Percentiles rank a stretch among this genome's conserved stretches.
These are phyloP conservation scores for Sporothrix phasma DNA, from an alignment of 2,329 filamentous ascomycete genomes.

Conservation along the genomic window DNA sequence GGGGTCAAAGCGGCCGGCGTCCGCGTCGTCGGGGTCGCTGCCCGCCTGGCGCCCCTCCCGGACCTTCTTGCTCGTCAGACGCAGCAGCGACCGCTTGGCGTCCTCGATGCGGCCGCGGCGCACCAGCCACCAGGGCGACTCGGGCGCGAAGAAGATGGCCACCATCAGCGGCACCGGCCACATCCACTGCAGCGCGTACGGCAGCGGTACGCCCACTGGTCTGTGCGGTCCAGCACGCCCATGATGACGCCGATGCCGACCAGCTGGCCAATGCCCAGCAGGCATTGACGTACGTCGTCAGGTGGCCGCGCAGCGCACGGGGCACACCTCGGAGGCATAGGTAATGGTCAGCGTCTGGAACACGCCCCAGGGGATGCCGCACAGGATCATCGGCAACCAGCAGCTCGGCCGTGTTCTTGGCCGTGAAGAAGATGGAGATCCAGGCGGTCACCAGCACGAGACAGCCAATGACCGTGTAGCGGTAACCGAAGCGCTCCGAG, in stretches of 20 bases:
- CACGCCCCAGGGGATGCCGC: slow-evolving; percentile 41
- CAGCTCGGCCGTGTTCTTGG: slow-evolving; percentile 47
- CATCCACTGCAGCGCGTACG: slow-evolving; percentile 65
- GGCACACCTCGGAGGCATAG: slow-evolving; percentile 64
- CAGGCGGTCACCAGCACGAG: slow-evolving; percentile 45
- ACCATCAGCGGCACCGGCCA: slow-evolving; percentile 60
- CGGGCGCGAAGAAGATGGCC: slow-evolving; percentile 58
- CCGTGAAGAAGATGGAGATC: slow-evolving; percentile 56
- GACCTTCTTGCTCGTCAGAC: slow-evolving; percentile 44
- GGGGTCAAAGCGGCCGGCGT: slow-evolving; percentile 59
- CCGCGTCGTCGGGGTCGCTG: slow-evolving; percentile 44
- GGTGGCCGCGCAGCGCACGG: slow-evolving; percentile 59
- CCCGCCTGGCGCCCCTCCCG: slow-evolving; percentile 36
- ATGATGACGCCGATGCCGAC: slow-evolving; percentile 66
- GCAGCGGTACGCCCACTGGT: slow-evolving; percentile 56
- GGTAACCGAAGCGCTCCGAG: slow-evolving; percentile 58
- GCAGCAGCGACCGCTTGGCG: slow-evolving; percentile 55
- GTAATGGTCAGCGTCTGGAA: slow-evolving; percentile 40
- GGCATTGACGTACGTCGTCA: slow-evolving; percentile 67
- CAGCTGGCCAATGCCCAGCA: slow-evolving; percentile 67
- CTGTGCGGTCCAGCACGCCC: slow-evolving; percentile 52
- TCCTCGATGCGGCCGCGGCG: slow-evolving; percentile 54
- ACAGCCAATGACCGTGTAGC: slow-evolving; percentile 52
- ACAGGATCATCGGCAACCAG: slow-evolving; percentile 53
- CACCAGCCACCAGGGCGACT: slow-evolving; percentile 69